These are phyloP conservation scores for Pestalotiopsis sp. DNA, from an alignment of 2,329 filamentous ascomycete genomes.

Conservation along the genomic window DNA sequence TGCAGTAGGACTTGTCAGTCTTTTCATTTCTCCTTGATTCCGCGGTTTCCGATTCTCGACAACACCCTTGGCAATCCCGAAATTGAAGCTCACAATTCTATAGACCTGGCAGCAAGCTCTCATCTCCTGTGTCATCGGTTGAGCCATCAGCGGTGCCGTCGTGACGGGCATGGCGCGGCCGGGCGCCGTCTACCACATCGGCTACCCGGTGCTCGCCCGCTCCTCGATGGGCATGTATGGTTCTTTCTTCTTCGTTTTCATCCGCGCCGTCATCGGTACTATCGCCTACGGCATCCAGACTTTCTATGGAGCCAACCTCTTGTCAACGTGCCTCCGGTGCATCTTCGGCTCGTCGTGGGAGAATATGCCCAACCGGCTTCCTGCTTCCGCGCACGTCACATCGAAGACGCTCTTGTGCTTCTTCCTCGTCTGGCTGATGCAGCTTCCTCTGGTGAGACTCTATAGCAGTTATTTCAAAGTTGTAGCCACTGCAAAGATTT, in stretches of 20 bases:
- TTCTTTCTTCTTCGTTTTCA: conserved; percentile 42
- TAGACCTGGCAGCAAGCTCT: conserved; percentile 28
- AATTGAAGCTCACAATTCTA: not conserved
- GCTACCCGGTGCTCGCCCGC: conserved; percentile 38
- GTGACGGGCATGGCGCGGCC: conserved; percentile 22
- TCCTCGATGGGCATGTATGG: conserved; percentile 44
- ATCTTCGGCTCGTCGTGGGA: conserved; percentile 37
- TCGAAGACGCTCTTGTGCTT: conserved; percentile 37
- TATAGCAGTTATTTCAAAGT: not conserved
- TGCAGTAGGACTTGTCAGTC: conserved; percentile 23
- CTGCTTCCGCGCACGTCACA: conserved; percentile 33
- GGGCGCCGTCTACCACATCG: conserved; percentile 29
- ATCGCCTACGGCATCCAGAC: conserved; percentile 27
- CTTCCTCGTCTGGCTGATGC: conserved; percentile 40
- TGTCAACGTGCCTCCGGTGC: conserved; percentile 29
- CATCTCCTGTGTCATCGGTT: conserved; percentile 26
- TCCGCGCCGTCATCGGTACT: conserved; percentile 33
- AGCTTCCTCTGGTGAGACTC: conserved; percentile 23
- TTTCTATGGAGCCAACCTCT: conserved; percentile 26
- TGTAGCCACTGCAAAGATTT: not conserved
- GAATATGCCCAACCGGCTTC: conserved; percentile 34
- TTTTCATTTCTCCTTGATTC: not conserved
- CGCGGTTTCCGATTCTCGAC: not conserved
- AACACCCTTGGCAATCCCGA: not conserved
- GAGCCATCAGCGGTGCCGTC: conserved; percentile 24